Percentiles rank a stretch among this genome's conserved stretches.
Conservation (phyloP, 2,329 filamentous ascomycete species). For the Microcyclospora pomicola region DNA sequence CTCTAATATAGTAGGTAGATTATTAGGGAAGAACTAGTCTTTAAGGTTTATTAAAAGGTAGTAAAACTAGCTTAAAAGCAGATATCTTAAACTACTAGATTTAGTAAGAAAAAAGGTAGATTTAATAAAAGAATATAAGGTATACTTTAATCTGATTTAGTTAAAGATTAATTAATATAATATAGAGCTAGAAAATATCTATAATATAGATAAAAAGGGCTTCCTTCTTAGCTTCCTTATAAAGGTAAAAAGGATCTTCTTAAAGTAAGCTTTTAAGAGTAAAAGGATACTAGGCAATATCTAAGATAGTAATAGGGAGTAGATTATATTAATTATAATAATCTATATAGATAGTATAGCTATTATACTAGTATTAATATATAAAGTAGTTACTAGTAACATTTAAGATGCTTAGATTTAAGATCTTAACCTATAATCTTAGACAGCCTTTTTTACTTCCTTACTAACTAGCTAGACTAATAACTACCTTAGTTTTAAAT, state of each 20-base stretch:
- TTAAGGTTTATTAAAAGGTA: constrained; percentile 8
- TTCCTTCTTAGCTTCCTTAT: constrained; percentile 6
- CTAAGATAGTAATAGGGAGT: constrained; percentile 9
- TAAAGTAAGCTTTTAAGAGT: constrained; percentile 1
- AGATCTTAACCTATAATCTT: constrained; percentile 5
- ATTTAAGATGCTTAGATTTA: constrained; percentile 8
- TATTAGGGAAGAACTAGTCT: constrained; percentile 8
- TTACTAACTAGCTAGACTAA: constrained; percentile 9
- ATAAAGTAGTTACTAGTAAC: constrained; percentile 4
- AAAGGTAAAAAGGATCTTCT: constrained; percentile 7
- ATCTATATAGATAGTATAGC: constrained; percentile 7
- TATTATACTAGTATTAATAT: constrained; percentile 7
- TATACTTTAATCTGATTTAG: constrained; percentile 10
- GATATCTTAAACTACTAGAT: constrained; percentile 11
- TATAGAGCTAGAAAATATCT: constrained; percentile 4
- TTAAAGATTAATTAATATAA: constrained; percentile 7
- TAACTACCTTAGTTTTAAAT: constrained; percentile 8
- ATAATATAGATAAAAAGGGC: constrained; percentile 11
- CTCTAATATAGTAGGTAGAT: constrained; percentile 4
- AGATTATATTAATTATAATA: constrained; percentile 7
- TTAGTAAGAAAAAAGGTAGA: constrained; percentile 10
- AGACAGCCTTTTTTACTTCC: constrained; percentile 5
- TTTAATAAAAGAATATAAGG: constrained; percentile 8
- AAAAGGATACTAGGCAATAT: constrained; percentile 3
- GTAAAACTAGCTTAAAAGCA: constrained; percentile 3